Percentiles rank a stretch among this genome's conserved stretches.
These are phyloP conservation scores for Craterostigma plantagineum DNA, from an alignment of 257 asterid genomes.

Conservation along the genomic window DNA sequence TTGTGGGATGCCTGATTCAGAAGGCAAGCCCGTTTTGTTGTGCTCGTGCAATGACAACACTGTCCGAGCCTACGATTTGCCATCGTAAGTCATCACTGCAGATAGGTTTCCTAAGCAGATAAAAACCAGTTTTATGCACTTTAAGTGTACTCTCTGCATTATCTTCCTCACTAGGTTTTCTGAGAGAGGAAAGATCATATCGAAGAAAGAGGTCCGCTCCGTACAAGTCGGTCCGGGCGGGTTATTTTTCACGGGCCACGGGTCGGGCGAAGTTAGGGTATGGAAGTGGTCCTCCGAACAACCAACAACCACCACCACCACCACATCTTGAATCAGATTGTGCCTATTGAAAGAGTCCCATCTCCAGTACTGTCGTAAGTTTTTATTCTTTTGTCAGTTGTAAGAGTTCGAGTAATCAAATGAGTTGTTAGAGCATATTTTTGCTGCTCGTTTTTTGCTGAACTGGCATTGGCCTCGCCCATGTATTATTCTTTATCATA, in stretches of 20 bases:
- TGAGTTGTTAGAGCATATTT: too few species aligned
- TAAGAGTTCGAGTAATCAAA: too few species aligned
- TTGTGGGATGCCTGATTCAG: constrained; percentile 93
- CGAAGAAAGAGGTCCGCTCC: constrained; percentile 67
- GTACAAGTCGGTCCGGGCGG: constrained; percentile 77
- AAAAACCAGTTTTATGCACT: too few species aligned
- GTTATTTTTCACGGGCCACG: constrained; percentile 88
- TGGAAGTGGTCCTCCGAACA: constrained; percentile 68
- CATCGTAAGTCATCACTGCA: constrained; percentile 63
- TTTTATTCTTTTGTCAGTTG: too few species aligned
- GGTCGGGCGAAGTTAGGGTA: constrained; percentile 71
- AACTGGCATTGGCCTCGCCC: too few species aligned
- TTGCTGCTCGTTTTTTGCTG: too few species aligned
- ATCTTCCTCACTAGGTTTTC: constrained; percentile 32
- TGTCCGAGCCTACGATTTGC: constrained; percentile 68
- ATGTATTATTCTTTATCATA: too few species aligned
- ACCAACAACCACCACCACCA: constrained; percentile 17
- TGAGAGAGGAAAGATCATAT: constrained; percentile 70
- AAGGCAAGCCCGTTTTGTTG: constrained; percentile 74
- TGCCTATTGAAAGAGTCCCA: too few species aligned
- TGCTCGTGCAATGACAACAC: constrained; percentile 75
- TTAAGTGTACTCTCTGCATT: neutral
- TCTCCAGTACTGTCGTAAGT: too few species aligned
- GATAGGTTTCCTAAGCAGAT: neutral
- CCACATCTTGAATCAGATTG: too few species aligned